Evolutionary conservation across 208 protist genomes (phyloP).

Genomic region (Lotmaria passim): DNA sequence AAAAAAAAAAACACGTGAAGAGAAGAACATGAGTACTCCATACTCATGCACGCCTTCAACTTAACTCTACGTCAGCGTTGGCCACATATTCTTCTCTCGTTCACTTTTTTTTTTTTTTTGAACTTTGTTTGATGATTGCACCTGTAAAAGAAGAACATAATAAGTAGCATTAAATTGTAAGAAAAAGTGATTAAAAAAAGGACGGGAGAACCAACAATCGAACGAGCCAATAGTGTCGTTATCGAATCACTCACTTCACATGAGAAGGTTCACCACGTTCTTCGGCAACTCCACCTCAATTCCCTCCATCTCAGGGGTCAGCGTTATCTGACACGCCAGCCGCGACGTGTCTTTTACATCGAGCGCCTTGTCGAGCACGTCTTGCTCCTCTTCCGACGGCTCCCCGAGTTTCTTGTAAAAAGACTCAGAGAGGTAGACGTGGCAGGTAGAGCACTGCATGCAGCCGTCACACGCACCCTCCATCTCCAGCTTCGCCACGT

Average conservation of each 20-base stretch:
- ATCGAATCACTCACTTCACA: conserved; percentile 20
- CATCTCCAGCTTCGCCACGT: conserved; percentile 92
- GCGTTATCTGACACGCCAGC: conserved; percentile 76
- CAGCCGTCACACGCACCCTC: conserved; percentile 95
- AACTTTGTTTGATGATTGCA: too few species aligned
- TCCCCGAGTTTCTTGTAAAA: conserved; percentile 78
- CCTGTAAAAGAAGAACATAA: too few species aligned
- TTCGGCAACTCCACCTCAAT: conserved; percentile 67
- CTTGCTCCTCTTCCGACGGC: conserved; percentile 83
- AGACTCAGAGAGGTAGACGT: conserved; percentile 88
- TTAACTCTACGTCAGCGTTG: too few species aligned
- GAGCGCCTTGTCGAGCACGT: conserved; percentile 79
- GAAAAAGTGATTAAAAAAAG: too few species aligned
- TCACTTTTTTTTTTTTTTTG: too few species aligned
- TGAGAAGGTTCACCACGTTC: conserved; percentile 49
- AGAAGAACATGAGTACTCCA: too few species aligned
- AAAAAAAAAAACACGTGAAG: too few species aligned
- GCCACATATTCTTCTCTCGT: too few species aligned
- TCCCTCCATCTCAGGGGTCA: conserved; percentile 65
- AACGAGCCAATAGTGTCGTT: too few species aligned
- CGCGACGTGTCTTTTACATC: conserved; percentile 68
- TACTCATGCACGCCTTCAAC: too few species aligned
- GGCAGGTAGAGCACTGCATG: conserved; percentile 95
- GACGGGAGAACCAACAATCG: too few species aligned
- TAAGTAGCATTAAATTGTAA: too few species aligned